Evolutionary conservation across 768 basidiomycete genomes (phyloP).

Genomic region (Tylopilus intermedius): DNA sequence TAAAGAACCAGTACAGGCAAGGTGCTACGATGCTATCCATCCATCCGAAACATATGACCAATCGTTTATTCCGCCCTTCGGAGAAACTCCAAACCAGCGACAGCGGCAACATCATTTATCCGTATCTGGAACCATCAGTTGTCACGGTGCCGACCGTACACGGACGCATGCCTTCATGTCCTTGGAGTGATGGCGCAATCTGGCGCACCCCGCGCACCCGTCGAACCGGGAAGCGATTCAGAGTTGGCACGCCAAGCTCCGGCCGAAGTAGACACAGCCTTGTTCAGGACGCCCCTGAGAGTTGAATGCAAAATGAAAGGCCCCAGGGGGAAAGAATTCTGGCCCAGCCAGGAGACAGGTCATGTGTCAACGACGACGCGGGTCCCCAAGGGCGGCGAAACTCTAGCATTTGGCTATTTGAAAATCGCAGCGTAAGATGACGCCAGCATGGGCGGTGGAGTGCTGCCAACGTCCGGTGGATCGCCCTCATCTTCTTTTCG

Average conservation of each 20-base stretch:
- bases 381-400: not conserved
- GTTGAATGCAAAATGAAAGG: not conserved
- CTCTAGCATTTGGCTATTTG: conserved; percentile 19
- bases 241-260: conserved; percentile 5
- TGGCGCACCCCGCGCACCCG: not conserved
- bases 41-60: not conserved
- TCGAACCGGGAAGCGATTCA: not conserved
- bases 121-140: too few relatives aligned
- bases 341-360: too few relatives aligned
- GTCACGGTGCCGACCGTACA: not conserved
- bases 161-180: not conserved
- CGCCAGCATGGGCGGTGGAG: not conserved
- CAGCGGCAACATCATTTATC: not conserved
- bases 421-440: conserved; percentile 6
- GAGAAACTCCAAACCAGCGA: not conserved
- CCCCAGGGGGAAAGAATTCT: too few relatives aligned
- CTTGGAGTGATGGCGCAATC: not conserved
- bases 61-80: not conserved
- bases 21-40: not conserved
- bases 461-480: not conserved
- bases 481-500: not conserved
- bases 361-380: not conserved
- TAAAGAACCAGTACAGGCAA: not conserved
- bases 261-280: not conserved
- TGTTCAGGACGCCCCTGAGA: not conserved